Conservation (phyloP, 148 eudicot genomes). For the Heliosperma pusillum region DNA sequence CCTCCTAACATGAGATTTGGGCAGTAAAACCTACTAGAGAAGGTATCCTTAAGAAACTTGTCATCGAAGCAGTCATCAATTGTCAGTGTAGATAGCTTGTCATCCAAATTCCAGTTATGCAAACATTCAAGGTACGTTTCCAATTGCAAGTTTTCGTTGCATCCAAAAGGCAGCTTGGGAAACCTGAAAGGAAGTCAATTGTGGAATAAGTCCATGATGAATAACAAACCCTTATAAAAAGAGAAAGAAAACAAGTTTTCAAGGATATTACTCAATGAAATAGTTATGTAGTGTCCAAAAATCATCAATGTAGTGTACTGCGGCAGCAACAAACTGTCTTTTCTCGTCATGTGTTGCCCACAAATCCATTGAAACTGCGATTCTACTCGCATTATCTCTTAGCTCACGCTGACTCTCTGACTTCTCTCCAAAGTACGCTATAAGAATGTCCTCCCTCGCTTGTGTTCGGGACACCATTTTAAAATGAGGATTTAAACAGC, state of each 20-base stretch:
- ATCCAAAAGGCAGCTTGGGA: background rate
- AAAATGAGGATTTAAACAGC: background rate
- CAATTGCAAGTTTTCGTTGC: background rate
- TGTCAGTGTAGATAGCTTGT: conserved; percentile 2
- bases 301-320: conserved; percentile 1
- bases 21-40: background rate
- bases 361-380: conserved; percentile 7
- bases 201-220: background rate
- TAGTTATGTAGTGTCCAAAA: background rate
- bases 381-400: background rate
- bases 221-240: background rate
- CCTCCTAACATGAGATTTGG: background rate
- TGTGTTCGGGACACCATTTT: background rate
- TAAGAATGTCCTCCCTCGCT: background rate
- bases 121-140: conserved; percentile 5
- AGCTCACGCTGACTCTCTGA: background rate
- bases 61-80: conserved; percentile 13
- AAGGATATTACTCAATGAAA: background rate
- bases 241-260: background rate
- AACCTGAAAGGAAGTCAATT: background rate
- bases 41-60: background rate
- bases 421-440: background rate
- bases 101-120: background rate
- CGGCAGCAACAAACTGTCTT: conserved; percentile 4
- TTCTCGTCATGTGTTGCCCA: conserved; percentile 1